Evolutionary conservation across 2,329 filamentous ascomycete species (phyloP).

Genomic region (Trichoderma atroviride): DNA sequence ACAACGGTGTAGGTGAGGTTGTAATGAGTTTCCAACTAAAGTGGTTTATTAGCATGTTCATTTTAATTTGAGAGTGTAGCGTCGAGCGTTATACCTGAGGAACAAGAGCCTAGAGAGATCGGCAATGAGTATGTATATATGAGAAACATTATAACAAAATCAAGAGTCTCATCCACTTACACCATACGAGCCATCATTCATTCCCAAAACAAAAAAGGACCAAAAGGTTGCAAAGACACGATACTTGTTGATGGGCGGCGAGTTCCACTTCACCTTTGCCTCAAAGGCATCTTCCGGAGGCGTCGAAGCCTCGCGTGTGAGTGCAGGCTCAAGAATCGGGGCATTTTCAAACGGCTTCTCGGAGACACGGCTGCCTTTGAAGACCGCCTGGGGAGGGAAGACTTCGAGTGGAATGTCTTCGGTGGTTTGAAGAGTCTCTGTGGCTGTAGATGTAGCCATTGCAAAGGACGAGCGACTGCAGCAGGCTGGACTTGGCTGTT

Average conservation of each 20-base stretch:
- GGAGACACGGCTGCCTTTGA: conserved; percentile 2
- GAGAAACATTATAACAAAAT: not conserved
- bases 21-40: conserved; percentile 41
- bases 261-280: conserved; percentile 49
- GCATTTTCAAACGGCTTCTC: not conserved
- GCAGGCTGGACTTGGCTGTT: not conserved
- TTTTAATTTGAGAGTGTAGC: not conserved
- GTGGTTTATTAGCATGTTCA: not conserved
- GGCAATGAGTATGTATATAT: not conserved
- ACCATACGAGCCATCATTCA: conserved; percentile 61
- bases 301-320: not conserved
- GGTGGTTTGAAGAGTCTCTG: not conserved
- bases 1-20: conserved; percentile 46
- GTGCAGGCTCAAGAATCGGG: conserved; percentile 16
- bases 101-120: not conserved
- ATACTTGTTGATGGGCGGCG: conserved; percentile 51
- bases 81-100: conserved; percentile 10
- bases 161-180: conserved; percentile 41
- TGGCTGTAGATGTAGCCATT: conserved; percentile 14
- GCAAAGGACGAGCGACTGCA: not conserved
- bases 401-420: not conserved
- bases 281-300: conserved; percentile 16
- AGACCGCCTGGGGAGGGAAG: not conserved
- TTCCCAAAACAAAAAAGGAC: conserved; percentile 60
- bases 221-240: conserved; percentile 58